phyloP scores from a whole-genome alignment of 2,329 filamentous ascomycete species.

The Penicillium corylophilum region DNA sequence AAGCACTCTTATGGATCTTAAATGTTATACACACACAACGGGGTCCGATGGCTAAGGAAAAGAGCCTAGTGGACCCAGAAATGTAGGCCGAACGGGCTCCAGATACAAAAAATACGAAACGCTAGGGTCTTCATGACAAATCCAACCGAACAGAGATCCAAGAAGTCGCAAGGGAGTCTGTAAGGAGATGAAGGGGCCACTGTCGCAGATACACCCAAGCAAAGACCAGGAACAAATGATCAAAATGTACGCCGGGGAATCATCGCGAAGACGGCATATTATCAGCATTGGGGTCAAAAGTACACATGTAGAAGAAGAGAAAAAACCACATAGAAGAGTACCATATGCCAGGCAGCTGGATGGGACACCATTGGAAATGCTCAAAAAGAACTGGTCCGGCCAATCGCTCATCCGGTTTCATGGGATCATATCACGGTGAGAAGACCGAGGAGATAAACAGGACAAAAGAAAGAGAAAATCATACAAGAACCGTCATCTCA shows the following conservation, averaged over 20 bases:
- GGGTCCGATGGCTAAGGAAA: neutral
- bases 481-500: constrained; percentile 29
- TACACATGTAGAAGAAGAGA: constrained; percentile 19
- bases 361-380: constrained; percentile 38
- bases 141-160: neutral
- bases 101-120: constrained; percentile 1
- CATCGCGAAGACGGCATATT: constrained; percentile 21
- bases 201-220: constrained; percentile 9
- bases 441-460: constrained; percentile 27
- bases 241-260: constrained; percentile 23
- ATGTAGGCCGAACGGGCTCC: neutral
- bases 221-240: constrained; percentile 10
- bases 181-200: constrained; percentile 5
- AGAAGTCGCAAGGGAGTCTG: neutral
- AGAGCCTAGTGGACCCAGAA: constrained; percentile 1
- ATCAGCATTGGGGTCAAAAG: constrained; percentile 21
- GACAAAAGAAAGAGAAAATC: constrained; percentile 24
- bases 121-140: neutral
- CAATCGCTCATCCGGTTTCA: constrained; percentile 38
- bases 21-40: constrained; percentile 21
- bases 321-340: constrained; percentile 32
- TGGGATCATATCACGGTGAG: constrained; percentile 28
- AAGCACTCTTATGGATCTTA: constrained; percentile 13
- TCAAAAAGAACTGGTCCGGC: constrained; percentile 30
- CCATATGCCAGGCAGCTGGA: constrained; percentile 33